Percentiles rank a stretch among this genome's conserved stretches.
These are phyloP conservation scores for Collariella sp. DNA, from an alignment of 495 filamentous ascomycete species.

Conservation along the genomic window DNA sequence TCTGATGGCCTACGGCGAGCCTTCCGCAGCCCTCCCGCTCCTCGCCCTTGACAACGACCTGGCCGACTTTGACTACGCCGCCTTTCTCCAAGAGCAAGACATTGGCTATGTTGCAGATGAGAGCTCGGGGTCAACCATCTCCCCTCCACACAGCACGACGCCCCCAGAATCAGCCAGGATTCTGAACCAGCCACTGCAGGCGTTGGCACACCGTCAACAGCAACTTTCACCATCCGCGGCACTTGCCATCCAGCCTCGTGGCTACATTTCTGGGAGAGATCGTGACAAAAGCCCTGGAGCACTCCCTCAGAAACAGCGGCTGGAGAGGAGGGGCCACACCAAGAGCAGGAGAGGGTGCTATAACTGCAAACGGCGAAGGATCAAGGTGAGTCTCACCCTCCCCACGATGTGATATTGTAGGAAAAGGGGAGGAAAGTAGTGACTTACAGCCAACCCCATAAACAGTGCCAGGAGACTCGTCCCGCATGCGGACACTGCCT, in stretches of 20 bases:
- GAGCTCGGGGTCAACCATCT: constrained; percentile 12
- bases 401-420: neutral
- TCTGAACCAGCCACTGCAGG: neutral
- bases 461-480: constrained; percentile 50
- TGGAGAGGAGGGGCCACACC: constrained; percentile 46
- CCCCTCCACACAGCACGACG: neutral
- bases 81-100: constrained; percentile 22
- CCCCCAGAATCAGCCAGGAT: constrained; percentile 3
- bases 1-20: constrained; percentile 7
- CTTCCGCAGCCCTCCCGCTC: constrained; percentile 18
- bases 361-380: constrained; percentile 54
- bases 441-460: neutral
- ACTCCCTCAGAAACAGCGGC: constrained; percentile 16
- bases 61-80: constrained; percentile 24
- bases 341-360: constrained; percentile 57
- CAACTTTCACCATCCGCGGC: neutral
- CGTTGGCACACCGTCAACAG: neutral
- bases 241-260: neutral
- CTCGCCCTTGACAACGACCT: constrained; percentile 12
- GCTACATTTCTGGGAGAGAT: neutral
- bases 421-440: neutral
- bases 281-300: neutral
- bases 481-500: constrained; percentile 52
- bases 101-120: constrained; percentile 29
- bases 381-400: constrained; percentile 40